Conservation (phyloP, 768 basidiomycete species). For the Leccinum imitatum region DNA sequence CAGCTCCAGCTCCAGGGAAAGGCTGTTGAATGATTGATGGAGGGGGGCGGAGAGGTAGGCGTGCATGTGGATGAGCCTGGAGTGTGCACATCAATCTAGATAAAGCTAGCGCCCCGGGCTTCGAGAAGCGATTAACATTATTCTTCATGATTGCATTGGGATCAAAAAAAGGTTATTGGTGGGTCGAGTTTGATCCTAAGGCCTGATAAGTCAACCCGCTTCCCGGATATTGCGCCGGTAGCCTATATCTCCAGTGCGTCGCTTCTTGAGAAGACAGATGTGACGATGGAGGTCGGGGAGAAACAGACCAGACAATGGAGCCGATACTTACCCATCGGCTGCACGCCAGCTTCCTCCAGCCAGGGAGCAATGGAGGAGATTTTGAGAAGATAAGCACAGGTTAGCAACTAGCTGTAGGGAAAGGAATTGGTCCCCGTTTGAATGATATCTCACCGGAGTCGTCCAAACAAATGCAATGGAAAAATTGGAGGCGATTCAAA, state of each 20-base stretch:
- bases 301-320: background rate
- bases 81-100: background rate
- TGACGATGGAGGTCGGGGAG: conserved; percentile 3
- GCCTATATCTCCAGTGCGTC: background rate
- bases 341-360: background rate
- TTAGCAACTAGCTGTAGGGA: background rate
- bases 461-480: background rate
- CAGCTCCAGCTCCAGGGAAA: background rate
- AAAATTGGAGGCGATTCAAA: background rate
- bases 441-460: no score
- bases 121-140: background rate
- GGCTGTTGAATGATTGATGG: background rate
- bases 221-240: no score
- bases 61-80: background rate
- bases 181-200: background rate
- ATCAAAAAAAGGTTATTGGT: background rate
- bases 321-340: background rate
- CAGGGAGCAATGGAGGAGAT: background rate
- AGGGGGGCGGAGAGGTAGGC: background rate
- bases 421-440: background rate
- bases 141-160: background rate
- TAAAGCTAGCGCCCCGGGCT: no score
- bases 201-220: background rate
- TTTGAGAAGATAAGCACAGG: background rate
- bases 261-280: background rate